Evolutionary conservation across 305 asterid species (phyloP).

Genomic region (Plantago rigida): DNA sequence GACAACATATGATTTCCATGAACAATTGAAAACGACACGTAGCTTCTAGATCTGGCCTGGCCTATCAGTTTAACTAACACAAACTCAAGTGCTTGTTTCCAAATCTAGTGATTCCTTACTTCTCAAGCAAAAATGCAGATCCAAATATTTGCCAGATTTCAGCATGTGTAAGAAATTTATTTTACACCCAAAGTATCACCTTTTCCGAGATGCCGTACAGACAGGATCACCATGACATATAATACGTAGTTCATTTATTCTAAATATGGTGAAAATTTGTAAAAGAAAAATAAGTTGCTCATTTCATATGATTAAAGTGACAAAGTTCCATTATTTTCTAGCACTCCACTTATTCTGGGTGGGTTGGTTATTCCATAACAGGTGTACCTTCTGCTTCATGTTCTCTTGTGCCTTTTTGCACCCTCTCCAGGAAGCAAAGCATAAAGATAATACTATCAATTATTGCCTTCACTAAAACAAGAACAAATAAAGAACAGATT

Average conservation of each 20-base stretch:
- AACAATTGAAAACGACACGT: no score
- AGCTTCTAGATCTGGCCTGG: no score
- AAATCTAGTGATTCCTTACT: constrained; percentile 22
- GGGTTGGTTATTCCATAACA: constrained; percentile 30
- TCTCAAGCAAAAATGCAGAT: constrained; percentile 5
- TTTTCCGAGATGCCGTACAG: no score
- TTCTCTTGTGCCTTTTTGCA: constrained; percentile 32
- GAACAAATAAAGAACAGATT: constrained; percentile 16
- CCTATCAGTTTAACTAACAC: not conserved
- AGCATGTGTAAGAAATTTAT: constrained; percentile 12
- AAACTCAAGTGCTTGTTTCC: not conserved
- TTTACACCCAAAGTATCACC: not conserved
- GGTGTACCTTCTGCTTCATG: constrained; percentile 22
- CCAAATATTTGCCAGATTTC: constrained; percentile 5
- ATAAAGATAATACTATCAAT: constrained; percentile 30
- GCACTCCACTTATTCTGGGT: constrained; percentile 20
- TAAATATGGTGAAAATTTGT: no score
- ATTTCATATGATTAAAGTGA: not conserved
- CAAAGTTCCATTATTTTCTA: constrained; percentile 23
- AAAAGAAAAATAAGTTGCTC: not conserved
- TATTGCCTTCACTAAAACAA: constrained; percentile 8
- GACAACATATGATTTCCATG: no score
- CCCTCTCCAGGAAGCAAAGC: constrained; percentile 37
- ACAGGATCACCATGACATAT: no score
- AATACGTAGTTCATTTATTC: no score